Base-by-base conservation (phyloP, 495 filamentous ascomycete genomes). In the Penicillium psychrofluorescens region DNA sequence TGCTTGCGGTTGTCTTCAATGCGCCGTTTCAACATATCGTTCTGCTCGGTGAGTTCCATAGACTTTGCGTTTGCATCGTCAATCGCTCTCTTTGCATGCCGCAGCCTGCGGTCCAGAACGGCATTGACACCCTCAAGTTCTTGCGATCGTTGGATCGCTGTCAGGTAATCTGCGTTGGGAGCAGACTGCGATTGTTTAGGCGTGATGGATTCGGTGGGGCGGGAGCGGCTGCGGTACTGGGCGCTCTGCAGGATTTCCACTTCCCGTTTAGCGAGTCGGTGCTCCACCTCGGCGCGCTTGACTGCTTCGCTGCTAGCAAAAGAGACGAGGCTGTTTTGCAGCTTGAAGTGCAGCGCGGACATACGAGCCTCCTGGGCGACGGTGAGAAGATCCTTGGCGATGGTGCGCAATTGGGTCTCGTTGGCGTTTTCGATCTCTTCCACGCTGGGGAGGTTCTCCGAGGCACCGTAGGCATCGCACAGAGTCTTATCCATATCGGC, bases 1-100 rank as follows among this genome's bases (percentile, higher is more conserved):
- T 95, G 90, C 53, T 86, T 79, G 29, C 90, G 75, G 50, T 95
- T 95, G 60, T 94, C 84, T 22, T 85, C 76, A 43, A 98, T 95
- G 43, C 92, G 83, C 41, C 80, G 82, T 42, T 86, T 80, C 34
- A 95, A 67, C 53, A 81, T 74, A n/a, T 77, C 70, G 46, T 85
- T 86, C 50, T 91, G 82, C 42, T 91, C 85, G 11, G 59, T 59
- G 7, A 89, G 68, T 34, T 60, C 54, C 16, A 63, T 55, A 9
- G 61, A 60, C 28, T 55, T 61, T 16, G 70, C 70, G 11, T 67
- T 68, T 11, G 85, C 75, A 55, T 92, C 79, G 29, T 85, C 84
- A 34, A 95, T 85, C 11, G 88, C 59, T 50, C 80, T 85, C 58
- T 87, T 89, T 1, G 88, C 84, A 32, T 79, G 78, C 49, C 78